Evolutionary conservation across 352 stramenopile species (phyloP).

Genomic region (Plasmopara viticola): DNA sequence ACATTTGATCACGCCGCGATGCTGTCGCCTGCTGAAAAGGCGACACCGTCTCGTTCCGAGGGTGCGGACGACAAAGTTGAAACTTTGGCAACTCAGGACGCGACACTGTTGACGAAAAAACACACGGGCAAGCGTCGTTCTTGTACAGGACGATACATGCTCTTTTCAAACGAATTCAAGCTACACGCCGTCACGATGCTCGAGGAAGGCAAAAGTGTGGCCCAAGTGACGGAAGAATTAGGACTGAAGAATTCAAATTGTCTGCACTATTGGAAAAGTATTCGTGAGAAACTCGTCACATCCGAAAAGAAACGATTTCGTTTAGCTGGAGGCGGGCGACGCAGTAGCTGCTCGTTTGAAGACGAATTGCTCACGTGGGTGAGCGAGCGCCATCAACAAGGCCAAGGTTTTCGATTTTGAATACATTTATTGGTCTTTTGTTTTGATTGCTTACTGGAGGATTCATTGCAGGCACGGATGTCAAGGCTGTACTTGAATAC

Average conservation of each 20-base stretch:
- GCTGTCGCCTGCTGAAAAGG: slow-evolving; percentile 1
- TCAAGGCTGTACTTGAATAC: slow-evolving; percentile 65
- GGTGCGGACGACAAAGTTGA: background rate
- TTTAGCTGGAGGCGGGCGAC: slow-evolving; percentile 51
- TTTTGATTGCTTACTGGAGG: background rate
- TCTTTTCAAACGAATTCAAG: slow-evolving; percentile 80
- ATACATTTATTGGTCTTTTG: background rate
- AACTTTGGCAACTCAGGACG: slow-evolving; percentile 1
- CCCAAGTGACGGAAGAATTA: slow-evolving; percentile 54
- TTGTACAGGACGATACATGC: slow-evolving; percentile 49
- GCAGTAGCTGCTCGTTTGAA: slow-evolving; percentile 68
- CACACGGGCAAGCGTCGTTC: slow-evolving; percentile 37
- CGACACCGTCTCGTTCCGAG: slow-evolving; percentile 7
- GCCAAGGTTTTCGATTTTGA: slow-evolving; percentile 27
- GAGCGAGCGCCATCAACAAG: slow-evolving; percentile 55
- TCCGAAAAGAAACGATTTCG: slow-evolving; percentile 73
- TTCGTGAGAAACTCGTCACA: slow-evolving; percentile 63
- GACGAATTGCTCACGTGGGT: slow-evolving; percentile 72
- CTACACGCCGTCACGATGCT: slow-evolving; percentile 60
- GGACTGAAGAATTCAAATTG: slow-evolving; percentile 66
- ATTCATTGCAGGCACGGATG: slow-evolving; percentile 39
- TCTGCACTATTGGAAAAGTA: slow-evolving; percentile 70
- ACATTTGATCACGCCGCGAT: slow-evolving; percentile 4
- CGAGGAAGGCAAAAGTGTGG: slow-evolving; percentile 58
- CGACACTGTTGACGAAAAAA: slow-evolving; percentile 2